These are phyloP conservation scores for Nevesoporus exiguus DNA, from an alignment of 768 basidiomycete genomes.

Conservation along the genomic window DNA sequence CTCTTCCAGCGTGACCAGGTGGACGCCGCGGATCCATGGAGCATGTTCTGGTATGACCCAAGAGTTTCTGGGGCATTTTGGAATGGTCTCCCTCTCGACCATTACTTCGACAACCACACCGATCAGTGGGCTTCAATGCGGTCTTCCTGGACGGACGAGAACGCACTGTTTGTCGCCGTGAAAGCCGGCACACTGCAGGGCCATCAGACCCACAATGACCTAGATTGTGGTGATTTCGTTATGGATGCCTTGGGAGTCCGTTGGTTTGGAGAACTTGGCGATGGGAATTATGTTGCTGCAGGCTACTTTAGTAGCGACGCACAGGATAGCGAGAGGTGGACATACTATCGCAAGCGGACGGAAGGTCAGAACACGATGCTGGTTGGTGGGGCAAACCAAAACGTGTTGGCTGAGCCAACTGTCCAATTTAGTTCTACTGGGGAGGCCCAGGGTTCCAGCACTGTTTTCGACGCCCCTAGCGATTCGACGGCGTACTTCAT, in stretches of 20 bases:
- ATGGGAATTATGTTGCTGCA: constrained; percentile 72
- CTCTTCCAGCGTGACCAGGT: constrained; percentile 89
- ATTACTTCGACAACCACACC: constrained; percentile 65
- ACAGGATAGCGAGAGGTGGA: constrained; percentile 74
- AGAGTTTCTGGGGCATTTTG: constrained; percentile 84
- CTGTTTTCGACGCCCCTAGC: constrained; percentile 58
- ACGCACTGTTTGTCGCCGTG: constrained; percentile 81
- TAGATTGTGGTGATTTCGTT: constrained; percentile 94
- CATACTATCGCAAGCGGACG: constrained; percentile 94
- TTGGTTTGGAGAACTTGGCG: constrained; percentile 94
- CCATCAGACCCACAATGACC: constrained; percentile 93
- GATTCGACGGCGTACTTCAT: constrained; percentile 79
- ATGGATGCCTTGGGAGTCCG: constrained; percentile 90
- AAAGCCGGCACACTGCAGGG: constrained; percentile 79
- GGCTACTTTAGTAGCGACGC: constrained; percentile 76
- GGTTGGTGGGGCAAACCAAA: constrained; percentile 74
- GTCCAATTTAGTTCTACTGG: constrained; percentile 48
- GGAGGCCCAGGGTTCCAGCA: constrained; percentile 83
- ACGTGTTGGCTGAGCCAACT: constrained; percentile 63
- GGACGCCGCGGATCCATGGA: constrained; percentile 81
- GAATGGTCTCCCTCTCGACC: constrained; percentile 80
- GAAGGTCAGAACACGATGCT: constrained; percentile 96
- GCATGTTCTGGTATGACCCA: constrained; percentile 94
- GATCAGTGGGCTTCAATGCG: constrained; percentile 93
- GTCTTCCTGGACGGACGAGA: constrained; percentile 85